Evolutionary conservation across 192 early-diverging fungal genomes (phyloP).

Genomic region (Rhizoclosmatium sp.): DNA sequence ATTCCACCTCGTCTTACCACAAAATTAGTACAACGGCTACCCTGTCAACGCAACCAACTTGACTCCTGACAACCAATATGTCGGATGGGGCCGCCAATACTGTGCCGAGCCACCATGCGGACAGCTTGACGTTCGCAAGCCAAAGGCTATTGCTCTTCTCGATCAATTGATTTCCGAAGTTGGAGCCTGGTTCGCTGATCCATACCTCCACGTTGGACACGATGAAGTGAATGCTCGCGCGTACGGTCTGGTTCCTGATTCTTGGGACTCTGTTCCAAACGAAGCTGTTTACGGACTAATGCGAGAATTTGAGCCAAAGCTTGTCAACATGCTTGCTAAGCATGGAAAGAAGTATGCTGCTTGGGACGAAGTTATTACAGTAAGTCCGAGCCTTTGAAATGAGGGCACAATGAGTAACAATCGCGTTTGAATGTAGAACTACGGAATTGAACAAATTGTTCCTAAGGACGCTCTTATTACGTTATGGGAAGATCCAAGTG

Average conservation of each 20-base stretch:
- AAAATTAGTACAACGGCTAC: neutral
- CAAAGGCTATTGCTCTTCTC: slow-evolving; percentile 68
- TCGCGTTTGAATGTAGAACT: neutral
- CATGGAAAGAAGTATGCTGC: slow-evolving; percentile 23
- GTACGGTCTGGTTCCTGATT: neutral
- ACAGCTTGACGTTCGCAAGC: slow-evolving; percentile 28
- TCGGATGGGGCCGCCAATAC: slow-evolving; percentile 10
- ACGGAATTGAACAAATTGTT: neutral
- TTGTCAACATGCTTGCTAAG: slow-evolving; percentile 9
- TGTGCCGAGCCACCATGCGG: slow-evolving; percentile 76
- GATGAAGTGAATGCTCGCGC: slow-evolving; percentile 43
- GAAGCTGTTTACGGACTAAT: neutral
- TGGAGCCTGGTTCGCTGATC: slow-evolving; percentile 71
- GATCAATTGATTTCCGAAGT: slow-evolving; percentile 72
- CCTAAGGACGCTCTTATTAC: slow-evolving; percentile 22
- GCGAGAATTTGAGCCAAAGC: slow-evolving; percentile 8
- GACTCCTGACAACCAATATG: neutral
- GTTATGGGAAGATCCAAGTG: neutral
- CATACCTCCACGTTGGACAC: slow-evolving; percentile 72
- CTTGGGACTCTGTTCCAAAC: neutral
- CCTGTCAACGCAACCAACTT: neutral
- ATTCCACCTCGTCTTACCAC: neutral
- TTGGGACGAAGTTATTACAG: slow-evolving; percentile 28
- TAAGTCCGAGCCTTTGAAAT: neutral
- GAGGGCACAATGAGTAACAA: too few species aligned